phyloP scores from a whole-genome alignment of 352 stramenopile species.

The Thraustochytrium striatum region DNA sequence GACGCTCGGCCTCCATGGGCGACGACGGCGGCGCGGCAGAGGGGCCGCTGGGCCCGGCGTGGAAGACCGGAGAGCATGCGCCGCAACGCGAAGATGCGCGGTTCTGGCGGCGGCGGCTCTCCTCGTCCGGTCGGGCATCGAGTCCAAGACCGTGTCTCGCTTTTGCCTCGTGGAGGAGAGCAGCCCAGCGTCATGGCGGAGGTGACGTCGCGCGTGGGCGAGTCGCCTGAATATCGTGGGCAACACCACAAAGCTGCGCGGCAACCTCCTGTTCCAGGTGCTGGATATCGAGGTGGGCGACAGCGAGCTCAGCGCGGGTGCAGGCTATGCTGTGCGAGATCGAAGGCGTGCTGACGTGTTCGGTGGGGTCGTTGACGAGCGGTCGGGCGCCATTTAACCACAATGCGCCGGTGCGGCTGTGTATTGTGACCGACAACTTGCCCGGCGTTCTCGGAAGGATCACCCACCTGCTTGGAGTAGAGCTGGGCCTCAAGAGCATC shows the following conservation, averaged over 20 bases:
- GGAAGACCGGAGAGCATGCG: too few relatives aligned
- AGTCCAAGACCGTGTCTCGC: background rate
- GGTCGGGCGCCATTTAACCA: conserved; percentile 18
- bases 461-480: background rate
- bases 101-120: too few relatives aligned
- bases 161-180: conserved; percentile 38
- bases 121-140: background rate
- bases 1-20: too few relatives aligned
- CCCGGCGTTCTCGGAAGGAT: conserved; percentile 22
- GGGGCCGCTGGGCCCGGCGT: too few relatives aligned
- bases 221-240: conserved; percentile 17
- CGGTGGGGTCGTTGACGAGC: conserved; percentile 17
- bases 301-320: background rate
- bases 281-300: conserved; percentile 20
- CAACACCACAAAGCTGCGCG: conserved; percentile 27
- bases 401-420: conserved; percentile 28
- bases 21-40: too few relatives aligned
- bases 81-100: too few relatives aligned
- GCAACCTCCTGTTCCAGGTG: conserved; percentile 31
- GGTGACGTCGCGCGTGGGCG: conserved; percentile 7
- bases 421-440: conserved; percentile 27
- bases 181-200: background rate
- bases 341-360: background rate
- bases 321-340: background rate
- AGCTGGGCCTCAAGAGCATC: conserved; percentile 33